Conservation (phyloP, 306 rosid species). For the Vigna nakashimae region DNA sequence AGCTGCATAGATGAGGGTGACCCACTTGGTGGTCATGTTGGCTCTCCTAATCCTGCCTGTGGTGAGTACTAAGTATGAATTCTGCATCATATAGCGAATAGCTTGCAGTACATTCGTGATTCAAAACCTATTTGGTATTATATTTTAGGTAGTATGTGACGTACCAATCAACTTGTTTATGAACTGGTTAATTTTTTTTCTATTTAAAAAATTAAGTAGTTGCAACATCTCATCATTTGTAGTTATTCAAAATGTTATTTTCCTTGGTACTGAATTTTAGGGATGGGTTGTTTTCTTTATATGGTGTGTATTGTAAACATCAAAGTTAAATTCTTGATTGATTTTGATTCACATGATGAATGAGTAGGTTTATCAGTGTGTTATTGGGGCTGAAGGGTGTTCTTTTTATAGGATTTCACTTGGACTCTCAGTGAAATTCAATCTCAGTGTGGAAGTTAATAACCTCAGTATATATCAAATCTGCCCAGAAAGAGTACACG, state of each 20-base stretch:
- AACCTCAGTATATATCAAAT: background rate
- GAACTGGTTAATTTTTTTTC: background rate
- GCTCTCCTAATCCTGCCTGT: conserved; percentile 90
- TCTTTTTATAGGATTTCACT: conserved; percentile 1
- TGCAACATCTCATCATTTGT: conserved; percentile 31
- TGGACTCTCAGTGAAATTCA: conserved; percentile 9
- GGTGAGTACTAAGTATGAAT: conserved; percentile 69
- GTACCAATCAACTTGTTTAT: conserved; percentile 32
- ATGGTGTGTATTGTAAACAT: background rate
- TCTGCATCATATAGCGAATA: conserved; percentile 16
- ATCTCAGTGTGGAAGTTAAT: conserved; percentile 22
- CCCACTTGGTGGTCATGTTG: conserved; percentile 82
- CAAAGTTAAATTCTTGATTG: conserved; percentile 17
- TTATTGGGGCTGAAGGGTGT: background rate
- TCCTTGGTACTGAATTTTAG: background rate
- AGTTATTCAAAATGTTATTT: conserved; percentile 17
- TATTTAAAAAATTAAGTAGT: background rate
- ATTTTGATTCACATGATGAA: conserved; percentile 35
- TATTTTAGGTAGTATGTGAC: background rate
- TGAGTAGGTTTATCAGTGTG: conserved; percentile 6
- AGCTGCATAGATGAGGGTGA: conserved; percentile 75
- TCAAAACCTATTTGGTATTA: conserved; percentile 18
- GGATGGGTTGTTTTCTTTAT: background rate
- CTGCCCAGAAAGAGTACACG: background rate
- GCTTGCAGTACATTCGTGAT: conserved; percentile 21